Conservation (phyloP, 352 stramenopile species). For the Phytophthora sp. region DNA sequence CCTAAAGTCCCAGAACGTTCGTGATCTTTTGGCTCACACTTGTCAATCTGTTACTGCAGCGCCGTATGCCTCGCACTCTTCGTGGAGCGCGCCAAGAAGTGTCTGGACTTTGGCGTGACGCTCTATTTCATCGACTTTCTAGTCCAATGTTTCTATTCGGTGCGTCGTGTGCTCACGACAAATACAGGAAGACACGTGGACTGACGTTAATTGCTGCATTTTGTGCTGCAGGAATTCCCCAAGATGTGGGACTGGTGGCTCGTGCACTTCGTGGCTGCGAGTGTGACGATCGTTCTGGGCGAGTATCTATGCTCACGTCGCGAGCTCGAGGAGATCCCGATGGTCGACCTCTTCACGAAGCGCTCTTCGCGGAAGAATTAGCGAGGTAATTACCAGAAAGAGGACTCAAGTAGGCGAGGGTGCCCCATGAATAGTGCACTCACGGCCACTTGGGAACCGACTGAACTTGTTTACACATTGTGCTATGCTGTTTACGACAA, state of each 20-base stretch:
- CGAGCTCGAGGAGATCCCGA: constrained; percentile 89
- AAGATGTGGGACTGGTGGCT: constrained; percentile 91
- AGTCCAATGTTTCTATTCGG: constrained; percentile 83
- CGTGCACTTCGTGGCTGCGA: constrained; percentile 68
- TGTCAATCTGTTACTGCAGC: constrained; percentile 31
- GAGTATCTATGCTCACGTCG: constrained; percentile 89
- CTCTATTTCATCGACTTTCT: constrained; percentile 90
- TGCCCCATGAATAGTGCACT: constrained; percentile 19
- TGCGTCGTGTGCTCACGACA: constrained; percentile 28
- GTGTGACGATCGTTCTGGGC: constrained; percentile 82
- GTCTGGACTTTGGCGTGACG: constrained; percentile 90
- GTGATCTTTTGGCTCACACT: constrained; percentile 14
- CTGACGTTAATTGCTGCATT: constrained; percentile 10
- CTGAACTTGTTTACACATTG: constrained; percentile 15
- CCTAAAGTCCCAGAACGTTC: not conserved
- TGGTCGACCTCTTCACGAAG: constrained; percentile 87
- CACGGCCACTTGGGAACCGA: constrained; percentile 1
- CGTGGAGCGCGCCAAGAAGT: constrained; percentile 91
- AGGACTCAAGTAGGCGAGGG: not conserved
- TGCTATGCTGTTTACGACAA: not conserved
- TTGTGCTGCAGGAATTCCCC: constrained; percentile 70
- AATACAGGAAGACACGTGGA: not conserved
- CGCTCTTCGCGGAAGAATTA: constrained; percentile 54
- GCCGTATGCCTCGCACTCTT: constrained; percentile 81
- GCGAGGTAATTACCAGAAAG: not conserved